Evolutionary conservation across 2,329 filamentous ascomycete species (phyloP), one percentile per base, ranked within the genome.

Genomic region (Parascedosporium putredinis): DNA sequence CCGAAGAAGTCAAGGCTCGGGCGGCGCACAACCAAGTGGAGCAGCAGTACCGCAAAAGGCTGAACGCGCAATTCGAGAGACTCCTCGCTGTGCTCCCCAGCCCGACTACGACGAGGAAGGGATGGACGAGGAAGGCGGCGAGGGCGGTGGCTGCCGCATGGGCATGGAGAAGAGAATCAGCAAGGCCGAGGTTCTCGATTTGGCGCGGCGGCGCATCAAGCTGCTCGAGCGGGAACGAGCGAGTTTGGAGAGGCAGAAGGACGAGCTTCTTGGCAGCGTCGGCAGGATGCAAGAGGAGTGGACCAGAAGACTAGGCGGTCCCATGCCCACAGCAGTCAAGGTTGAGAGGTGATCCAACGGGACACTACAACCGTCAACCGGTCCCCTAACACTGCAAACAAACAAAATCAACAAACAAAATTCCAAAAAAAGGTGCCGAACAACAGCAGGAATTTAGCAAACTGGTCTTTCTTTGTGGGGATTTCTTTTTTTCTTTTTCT

Each of bases 41-140:
- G 60, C 70, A 72, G 56, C 68, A 72, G 55, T 73, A 73, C 59
- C 67, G 70, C 31, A 70, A 71, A 59, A 61, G 70, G 22, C 66
- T 73, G 29, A 73, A 72, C 52, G 60, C 62, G 2, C 67, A 73
- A 57, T 73, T 72, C 51, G 68, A 71, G 56, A 61, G 61, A 40
- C 65, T 73, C 10, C 61, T 72, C 1, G 61, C 63, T 33, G 65
- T 67, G 1, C 61, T 73, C 1, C 69, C 2, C 55, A 64, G 50
- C 34, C 55, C 25, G 58, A 57, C 40, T 44, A 53, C 31, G 56
- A 60, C 6, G 63, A 59, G 18, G 63, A 62, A 24, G 33, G 43
- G 6, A 57, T 58, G 31, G 62, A 60, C 40, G 47, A 52, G 10
- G 52, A 50, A 14, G 55, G 55, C 45, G 58, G 52, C 16, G 56